These are phyloP conservation scores for Agastache rugosa DNA, from an alignment of 257 asterid genomes.

Conservation along the genomic window DNA sequence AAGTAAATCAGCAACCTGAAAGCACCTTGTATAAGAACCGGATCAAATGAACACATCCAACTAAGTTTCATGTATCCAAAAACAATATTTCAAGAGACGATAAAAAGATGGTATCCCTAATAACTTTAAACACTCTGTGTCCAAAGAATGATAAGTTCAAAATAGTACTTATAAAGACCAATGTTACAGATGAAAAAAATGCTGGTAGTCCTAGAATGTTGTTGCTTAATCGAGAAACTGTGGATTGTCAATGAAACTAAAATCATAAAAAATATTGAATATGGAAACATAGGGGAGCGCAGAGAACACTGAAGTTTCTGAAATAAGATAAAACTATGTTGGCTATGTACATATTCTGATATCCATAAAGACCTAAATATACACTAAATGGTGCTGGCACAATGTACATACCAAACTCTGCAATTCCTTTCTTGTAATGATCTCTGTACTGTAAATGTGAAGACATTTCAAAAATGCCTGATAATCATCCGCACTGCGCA, in stretches of 20 bases:
- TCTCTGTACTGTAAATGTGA: constrained; percentile 87
- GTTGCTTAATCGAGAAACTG: constrained; percentile 22
- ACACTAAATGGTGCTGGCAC: constrained; percentile 5
- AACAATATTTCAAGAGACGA: neutral
- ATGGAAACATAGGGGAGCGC: constrained; percentile 12
- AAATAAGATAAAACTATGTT: constrained; percentile 27
- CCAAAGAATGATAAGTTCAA: neutral
- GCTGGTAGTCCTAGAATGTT: neutral
- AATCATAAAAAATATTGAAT: constrained; percentile 16
- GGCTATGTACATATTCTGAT: constrained; percentile 5
- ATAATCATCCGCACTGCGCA: constrained; percentile 73
- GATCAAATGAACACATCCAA: constrained; percentile 9
- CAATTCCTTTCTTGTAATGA: constrained; percentile 81
- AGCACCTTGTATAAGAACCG: constrained; percentile 39
- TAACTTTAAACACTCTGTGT: constrained; percentile 6
- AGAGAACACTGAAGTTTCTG: constrained; percentile 18
- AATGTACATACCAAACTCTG: constrained; percentile 71
- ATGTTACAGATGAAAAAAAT: neutral
- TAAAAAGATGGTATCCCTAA: neutral
- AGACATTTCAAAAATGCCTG: constrained; percentile 94
- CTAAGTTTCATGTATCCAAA: constrained; percentile 9
- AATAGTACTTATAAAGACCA: neutral
- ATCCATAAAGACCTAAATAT: constrained; percentile 17
- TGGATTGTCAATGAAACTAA: neutral
- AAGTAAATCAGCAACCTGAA: constrained; percentile 79